Evolutionary conservation across 768 basidiomycete species (phyloP).

Genomic region (Mrakia gelida): DNA sequence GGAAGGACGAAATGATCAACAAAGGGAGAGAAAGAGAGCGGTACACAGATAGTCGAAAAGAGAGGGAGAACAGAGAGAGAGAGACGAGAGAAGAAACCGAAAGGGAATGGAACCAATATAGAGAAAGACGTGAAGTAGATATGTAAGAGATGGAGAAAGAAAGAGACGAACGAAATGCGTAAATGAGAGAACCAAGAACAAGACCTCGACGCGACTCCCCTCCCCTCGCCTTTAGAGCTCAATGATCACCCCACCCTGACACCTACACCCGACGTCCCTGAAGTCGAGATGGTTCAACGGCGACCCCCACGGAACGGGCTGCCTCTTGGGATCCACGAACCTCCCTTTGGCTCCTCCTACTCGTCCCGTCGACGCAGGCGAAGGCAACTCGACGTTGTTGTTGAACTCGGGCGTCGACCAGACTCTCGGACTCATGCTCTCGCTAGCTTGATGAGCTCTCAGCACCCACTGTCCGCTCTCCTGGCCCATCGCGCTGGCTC

Average conservation of each 20-base stretch:
- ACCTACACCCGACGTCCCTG: not conserved
- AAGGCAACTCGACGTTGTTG: not conserved
- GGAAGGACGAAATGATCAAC: not conserved
- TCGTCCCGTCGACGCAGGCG: not conserved
- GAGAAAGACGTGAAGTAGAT: not conserved
- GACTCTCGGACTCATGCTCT: not conserved
- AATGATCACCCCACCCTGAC: not conserved
- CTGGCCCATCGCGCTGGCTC: not conserved
- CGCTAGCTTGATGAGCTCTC: not conserved
- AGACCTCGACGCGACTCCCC: no score
- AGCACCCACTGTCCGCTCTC: conserved; percentile 22
- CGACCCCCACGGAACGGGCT: conserved; percentile 7
- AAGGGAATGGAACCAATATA: not conserved
- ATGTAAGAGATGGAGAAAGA: not conserved
- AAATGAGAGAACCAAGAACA: not conserved
- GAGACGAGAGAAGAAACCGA: not conserved
- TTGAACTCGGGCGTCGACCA: conserved; percentile 9
- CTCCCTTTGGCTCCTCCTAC: not conserved
- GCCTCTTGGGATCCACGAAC: conserved; percentile 20
- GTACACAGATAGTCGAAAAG: not conserved
- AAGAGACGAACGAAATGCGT: not conserved
- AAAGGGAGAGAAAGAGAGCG: not conserved
- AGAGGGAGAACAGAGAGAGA: not conserved
- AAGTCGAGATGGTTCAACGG: conserved; percentile 4
- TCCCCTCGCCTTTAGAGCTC: no score